These are phyloP conservation scores for Boletus subcaerulescens DNA, from an alignment of 768 basidiomycete genomes.

Conservation along the genomic window DNA sequence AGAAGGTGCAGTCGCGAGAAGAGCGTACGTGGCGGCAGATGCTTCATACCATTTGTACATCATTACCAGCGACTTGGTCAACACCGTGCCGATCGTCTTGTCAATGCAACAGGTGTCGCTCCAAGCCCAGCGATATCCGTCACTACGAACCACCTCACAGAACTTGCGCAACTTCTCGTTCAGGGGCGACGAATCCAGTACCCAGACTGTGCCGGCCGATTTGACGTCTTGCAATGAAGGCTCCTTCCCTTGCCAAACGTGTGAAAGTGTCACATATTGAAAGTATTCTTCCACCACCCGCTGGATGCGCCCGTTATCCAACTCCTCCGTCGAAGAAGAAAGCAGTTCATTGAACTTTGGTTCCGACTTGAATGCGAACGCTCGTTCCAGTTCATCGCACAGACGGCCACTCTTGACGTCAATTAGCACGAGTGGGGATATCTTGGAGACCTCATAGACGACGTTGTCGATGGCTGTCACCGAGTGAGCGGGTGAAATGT, in stretches of 20 bases:
- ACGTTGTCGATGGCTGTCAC: background rate
- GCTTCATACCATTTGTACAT: too few relatives aligned
- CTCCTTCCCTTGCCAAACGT: background rate
- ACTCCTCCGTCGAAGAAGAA: background rate
- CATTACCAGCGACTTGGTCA: too few relatives aligned
- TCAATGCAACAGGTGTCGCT: too few relatives aligned
- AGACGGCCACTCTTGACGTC: too few relatives aligned
- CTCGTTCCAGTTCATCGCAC: too few relatives aligned
- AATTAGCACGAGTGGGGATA: too few relatives aligned
- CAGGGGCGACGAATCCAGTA: background rate
- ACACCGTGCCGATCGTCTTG: too few relatives aligned
- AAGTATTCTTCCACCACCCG: background rate
- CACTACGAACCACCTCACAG: too few relatives aligned
- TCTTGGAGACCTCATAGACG: background rate
- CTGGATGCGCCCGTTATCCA: too few relatives aligned
- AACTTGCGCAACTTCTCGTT: too few relatives aligned
- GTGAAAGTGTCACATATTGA: slow-evolving; percentile 9
- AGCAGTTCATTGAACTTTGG: background rate
- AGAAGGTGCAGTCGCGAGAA: background rate
- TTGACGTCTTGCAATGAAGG: background rate
- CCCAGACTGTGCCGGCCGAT: background rate
- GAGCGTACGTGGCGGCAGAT: background rate
- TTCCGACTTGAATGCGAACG: background rate
- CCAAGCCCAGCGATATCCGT: too few relatives aligned
- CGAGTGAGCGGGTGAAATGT: background rate